phyloP scores from a whole-genome alignment of 202 grass and related monocot genomes.

The Hordeum pubiflorum region DNA sequence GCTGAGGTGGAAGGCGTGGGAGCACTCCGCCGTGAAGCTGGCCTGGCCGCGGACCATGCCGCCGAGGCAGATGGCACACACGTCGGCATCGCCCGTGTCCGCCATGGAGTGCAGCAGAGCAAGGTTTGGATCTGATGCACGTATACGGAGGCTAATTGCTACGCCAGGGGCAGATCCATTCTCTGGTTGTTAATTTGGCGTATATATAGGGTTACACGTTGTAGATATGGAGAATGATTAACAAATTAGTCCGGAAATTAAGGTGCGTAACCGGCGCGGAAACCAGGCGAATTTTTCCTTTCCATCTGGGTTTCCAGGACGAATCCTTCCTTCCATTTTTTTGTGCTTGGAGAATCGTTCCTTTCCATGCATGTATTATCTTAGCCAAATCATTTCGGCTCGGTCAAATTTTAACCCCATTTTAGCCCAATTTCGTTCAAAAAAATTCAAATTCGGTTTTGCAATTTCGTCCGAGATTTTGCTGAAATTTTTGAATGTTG shows the following conservation, averaged over 20 bases:
- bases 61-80: not conserved
- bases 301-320: no score
- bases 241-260: not conserved
- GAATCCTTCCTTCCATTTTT: no score
- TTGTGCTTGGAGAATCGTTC: no score
- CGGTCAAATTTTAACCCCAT: no score
- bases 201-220: not conserved
- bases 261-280: not conserved
- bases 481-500: no score
- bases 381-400: no score
- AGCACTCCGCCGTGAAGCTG: not conserved
- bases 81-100: not conserved
- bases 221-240: not conserved
- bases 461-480: no score
- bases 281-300: not conserved
- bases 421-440: no score
- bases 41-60: not conserved
- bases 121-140: not conserved
- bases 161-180: not conserved
- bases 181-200: not conserved
- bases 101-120: not conserved
- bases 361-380: no score
- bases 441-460: no score
- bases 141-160: not conserved
- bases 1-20: not conserved